phyloP scores from a whole-genome alignment of 257 asterid genomes.

The Plectranthus barbatus region DNA sequence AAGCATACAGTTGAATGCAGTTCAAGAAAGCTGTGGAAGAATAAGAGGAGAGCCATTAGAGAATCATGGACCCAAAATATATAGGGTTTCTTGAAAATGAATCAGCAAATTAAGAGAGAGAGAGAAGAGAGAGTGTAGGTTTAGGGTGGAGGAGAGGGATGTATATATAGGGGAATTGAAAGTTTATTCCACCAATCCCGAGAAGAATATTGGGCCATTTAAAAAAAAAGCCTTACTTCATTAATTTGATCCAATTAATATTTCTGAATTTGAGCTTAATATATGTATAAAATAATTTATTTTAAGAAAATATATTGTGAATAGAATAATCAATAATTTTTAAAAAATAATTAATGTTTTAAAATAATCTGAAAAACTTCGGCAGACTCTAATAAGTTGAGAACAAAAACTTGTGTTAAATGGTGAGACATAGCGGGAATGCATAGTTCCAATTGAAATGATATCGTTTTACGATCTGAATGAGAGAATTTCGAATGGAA shows the following conservation, averaged over 20 bases:
- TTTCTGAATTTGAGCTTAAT: no score
- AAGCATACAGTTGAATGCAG: slow-evolving; percentile 27
- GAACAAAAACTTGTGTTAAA: no score
- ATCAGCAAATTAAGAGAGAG: background rate
- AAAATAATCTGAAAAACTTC: no score
- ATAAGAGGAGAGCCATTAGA: slow-evolving; percentile 48
- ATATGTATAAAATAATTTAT: no score
- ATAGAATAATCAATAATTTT: no score
- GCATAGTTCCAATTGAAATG: no score
- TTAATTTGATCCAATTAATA: slow-evolving; percentile 7
- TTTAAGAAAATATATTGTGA: no score
- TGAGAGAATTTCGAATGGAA: no score
- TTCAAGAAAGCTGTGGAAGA: slow-evolving; percentile 99
- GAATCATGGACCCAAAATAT: slow-evolving; percentile 16
- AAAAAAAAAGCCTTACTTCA: slow-evolving; percentile 31
- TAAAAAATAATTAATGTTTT: no score
- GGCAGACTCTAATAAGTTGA: no score
- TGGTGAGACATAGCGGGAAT: no score
- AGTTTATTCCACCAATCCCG: slow-evolving; percentile 80
- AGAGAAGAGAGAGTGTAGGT: slow-evolving; percentile 17
- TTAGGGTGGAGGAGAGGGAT: slow-evolving; percentile 19
- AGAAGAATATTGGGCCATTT: slow-evolving; percentile 74
- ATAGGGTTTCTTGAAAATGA: slow-evolving; percentile 28
- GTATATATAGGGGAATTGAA: slow-evolving; percentile 56
- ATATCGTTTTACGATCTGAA: no score